phyloP scores from a whole-genome alignment of 2,329 filamentous ascomycete genomes.

The Fusarium albidum region DNA sequence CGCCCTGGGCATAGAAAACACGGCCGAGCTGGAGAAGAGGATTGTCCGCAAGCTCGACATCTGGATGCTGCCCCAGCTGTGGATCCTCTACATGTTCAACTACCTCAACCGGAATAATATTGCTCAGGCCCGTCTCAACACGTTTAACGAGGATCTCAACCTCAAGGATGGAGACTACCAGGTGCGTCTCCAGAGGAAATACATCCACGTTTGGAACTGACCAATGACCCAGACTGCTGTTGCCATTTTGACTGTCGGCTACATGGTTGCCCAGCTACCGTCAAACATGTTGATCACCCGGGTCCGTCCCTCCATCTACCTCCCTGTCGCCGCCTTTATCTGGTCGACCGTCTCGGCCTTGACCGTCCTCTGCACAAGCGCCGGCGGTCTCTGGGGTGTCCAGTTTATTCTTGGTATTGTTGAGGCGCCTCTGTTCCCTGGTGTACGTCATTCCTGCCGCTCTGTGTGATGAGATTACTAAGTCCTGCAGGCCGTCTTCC shows the following conservation, averaged over 20 bases:
- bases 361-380: constrained; percentile 23
- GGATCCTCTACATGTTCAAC: constrained; percentile 36
- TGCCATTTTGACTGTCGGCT: constrained; percentile 26
- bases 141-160: constrained; percentile 28
- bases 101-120: constrained; percentile 33
- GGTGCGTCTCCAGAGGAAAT: not conserved
- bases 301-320: constrained; percentile 18
- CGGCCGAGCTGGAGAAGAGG: constrained; percentile 22
- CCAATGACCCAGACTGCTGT: constrained; percentile 28
- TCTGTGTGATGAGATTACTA: not conserved
- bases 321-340: constrained; percentile 20
- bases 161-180: constrained; percentile 31
- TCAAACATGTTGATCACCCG: constrained; percentile 32
- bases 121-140: constrained; percentile 27
- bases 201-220: too few species aligned
- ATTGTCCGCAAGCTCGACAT: constrained; percentile 28
- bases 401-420: constrained; percentile 29
- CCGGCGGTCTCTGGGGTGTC: constrained; percentile 21
- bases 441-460: constrained; percentile 13
- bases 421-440: constrained; percentile 27
- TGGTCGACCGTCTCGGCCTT: constrained; percentile 27
- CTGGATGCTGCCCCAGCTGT: constrained; percentile 32
- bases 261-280: constrained; percentile 29
- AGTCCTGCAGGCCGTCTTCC: constrained; percentile 15
- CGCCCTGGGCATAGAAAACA: constrained; percentile 15